Conservation (phyloP, 805 yeast species). For the Naumovozyma dairenensis region DNA sequence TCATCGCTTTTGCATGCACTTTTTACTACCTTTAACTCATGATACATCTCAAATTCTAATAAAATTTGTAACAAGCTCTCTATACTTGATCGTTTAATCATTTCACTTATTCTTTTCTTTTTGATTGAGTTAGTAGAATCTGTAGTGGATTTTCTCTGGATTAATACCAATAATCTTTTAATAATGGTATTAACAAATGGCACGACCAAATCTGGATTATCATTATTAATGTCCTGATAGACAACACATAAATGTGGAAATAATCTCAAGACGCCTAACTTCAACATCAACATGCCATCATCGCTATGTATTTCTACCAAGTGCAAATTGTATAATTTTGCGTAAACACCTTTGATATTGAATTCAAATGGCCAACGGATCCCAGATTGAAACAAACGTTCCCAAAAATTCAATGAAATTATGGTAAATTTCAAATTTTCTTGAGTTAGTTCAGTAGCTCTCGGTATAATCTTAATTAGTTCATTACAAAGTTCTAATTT, state of each 20-base stretch:
- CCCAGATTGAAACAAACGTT: slow-evolving; percentile 18
- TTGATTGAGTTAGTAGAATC: neutral
- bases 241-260: slow-evolving; percentile 8
- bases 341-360: slow-evolving; percentile 18
- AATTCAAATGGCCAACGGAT: slow-evolving; percentile 7
- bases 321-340: slow-evolving; percentile 20
- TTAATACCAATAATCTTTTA: slow-evolving; percentile 8
- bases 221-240: neutral
- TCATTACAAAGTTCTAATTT: slow-evolving; percentile 11
- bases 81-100: slow-evolving; percentile 6
- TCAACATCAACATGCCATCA: slow-evolving; percentile 7
- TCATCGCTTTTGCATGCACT: no score
- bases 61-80: slow-evolving; percentile 17
- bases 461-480: slow-evolving; percentile 16
- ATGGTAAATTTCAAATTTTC: slow-evolving; percentile 13
- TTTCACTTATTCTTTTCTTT: neutral
- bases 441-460: slow-evolving; percentile 7
- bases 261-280: slow-evolving; percentile 7
- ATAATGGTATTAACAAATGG: slow-evolving; percentile 8
- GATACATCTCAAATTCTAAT: slow-evolving; percentile 13
- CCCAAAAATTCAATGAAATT: slow-evolving; percentile 17
- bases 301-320: no score
- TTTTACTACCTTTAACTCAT: no score
- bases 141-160: slow-evolving; percentile 2
- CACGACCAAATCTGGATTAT: neutral